Evolutionary conservation across 2,329 filamentous ascomycete species (phyloP).

Genomic region (Monosporascus sp.): DNA sequence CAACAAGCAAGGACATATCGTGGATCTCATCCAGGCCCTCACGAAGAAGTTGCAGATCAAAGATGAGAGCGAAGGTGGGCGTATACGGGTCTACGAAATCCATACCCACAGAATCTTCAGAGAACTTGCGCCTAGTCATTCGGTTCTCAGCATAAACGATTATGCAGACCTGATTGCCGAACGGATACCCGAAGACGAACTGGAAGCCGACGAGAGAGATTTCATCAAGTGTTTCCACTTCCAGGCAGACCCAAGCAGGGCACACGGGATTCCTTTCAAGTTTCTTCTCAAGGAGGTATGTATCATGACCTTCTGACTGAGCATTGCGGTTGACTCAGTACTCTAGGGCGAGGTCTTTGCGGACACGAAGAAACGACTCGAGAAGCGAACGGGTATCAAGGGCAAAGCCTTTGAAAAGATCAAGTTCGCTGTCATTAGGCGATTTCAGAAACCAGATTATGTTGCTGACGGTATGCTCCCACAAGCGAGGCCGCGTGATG

Average conservation of each 20-base stretch:
- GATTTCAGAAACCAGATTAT: slow-evolving; percentile 69
- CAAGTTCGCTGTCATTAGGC: slow-evolving; percentile 80
- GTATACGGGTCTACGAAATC: slow-evolving; percentile 76
- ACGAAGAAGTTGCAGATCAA: slow-evolving; percentile 76
- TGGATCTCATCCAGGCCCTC: slow-evolving; percentile 70
- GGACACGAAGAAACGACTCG: slow-evolving; percentile 90
- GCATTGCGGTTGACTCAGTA: slow-evolving; percentile 15
- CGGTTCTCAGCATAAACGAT: slow-evolving; percentile 79
- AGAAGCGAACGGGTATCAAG: slow-evolving; percentile 88
- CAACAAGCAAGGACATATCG: slow-evolving; percentile 74
- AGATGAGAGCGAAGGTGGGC: slow-evolving; percentile 63
- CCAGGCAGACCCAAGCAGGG: slow-evolving; percentile 78
- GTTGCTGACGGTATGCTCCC: slow-evolving; percentile 72
- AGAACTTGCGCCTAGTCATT: slow-evolving; percentile 63
- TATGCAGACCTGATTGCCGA: slow-evolving; percentile 80
- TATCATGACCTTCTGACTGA: slow-evolving; percentile 5
- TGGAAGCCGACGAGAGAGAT: slow-evolving; percentile 49
- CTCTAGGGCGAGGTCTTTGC: slow-evolving; percentile 73
- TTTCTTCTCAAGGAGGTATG: slow-evolving; percentile 77
- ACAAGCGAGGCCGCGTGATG: background rate
- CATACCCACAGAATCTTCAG: slow-evolving; percentile 81
- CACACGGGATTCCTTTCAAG: slow-evolving; percentile 86
- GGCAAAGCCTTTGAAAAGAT: slow-evolving; percentile 99
- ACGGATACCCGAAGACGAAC: slow-evolving; percentile 67
- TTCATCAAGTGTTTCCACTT: slow-evolving; percentile 85